These are phyloP conservation scores for Cunninghamia lanceolata DNA, from an alignment of 75 land plant species.

Conservation along the genomic window DNA sequence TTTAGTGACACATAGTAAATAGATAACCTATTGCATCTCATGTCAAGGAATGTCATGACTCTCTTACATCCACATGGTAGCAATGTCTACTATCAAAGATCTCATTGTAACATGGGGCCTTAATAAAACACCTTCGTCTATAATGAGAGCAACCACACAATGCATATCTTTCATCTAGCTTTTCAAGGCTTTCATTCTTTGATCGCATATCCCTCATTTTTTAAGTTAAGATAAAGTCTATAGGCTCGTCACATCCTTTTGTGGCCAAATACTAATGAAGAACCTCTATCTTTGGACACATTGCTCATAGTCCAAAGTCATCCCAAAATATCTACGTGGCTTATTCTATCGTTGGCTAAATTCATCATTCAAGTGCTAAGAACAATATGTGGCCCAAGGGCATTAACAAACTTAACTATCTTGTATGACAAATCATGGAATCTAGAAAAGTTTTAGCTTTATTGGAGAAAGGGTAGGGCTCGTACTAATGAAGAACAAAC, in stretches of 20 bases:
- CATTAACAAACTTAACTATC: no score
- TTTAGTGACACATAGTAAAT: slow-evolving; percentile 71
- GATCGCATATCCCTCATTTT: not conserved
- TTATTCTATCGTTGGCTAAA: no score
- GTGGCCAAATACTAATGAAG: not conserved
- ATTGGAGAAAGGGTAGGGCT: no score
- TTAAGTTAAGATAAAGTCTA: not conserved
- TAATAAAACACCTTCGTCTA: slow-evolving; percentile 65
- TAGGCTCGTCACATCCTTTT: not conserved
- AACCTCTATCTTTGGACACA: not conserved
- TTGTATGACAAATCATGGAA: no score
- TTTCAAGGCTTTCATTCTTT: not conserved
- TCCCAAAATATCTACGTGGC: no score
- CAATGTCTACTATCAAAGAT: slow-evolving; percentile 83
- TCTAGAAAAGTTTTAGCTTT: no score
- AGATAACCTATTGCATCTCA: slow-evolving; percentile 58
- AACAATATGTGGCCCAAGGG: no score
- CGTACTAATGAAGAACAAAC: no score
- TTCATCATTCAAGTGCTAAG: no score
- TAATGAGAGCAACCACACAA: slow-evolving; percentile 73
- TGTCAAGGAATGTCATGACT: slow-evolving; percentile 66
- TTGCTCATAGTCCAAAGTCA: not conserved
- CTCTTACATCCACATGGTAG: slow-evolving; percentile 50
- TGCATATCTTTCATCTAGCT: slow-evolving; percentile 28
- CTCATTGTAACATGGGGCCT: slow-evolving; percentile 87